phyloP scores from a whole-genome alignment of 2,329 filamentous ascomycete species.

The Fusarium pseudonygamai region DNA sequence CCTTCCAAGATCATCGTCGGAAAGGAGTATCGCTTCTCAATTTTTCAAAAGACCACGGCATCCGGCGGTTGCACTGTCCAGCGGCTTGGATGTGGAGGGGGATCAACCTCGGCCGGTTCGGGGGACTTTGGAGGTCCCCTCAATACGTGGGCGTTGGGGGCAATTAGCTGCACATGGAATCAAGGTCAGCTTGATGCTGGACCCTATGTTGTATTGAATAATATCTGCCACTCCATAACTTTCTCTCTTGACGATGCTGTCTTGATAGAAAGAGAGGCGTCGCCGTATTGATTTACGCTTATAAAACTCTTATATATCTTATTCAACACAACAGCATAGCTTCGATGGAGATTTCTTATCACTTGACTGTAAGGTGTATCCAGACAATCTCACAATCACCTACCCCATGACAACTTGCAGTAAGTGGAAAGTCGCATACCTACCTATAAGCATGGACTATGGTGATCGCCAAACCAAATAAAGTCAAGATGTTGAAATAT shows the following conservation, averaged over 20 bases:
- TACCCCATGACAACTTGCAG: neutral
- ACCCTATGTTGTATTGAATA: neutral
- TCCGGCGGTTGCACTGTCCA: fast-evolving
- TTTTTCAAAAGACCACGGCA: neutral
- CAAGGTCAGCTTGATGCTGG: neutral
- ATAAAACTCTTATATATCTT: neutral
- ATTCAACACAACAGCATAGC: fast-evolving
- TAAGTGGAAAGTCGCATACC: fast-evolving
- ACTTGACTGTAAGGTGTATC: neutral
- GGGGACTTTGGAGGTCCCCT: neutral
- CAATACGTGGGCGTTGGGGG: neutral
- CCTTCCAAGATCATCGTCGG: neutral
- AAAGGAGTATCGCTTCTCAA: neutral
- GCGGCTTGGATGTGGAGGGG: neutral
- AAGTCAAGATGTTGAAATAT: neutral
- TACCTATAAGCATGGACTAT: too few species aligned
- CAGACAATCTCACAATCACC: neutral
- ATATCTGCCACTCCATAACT: neutral
- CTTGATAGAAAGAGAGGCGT: neutral
- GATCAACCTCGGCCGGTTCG: fast-evolving
- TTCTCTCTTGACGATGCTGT: neutral
- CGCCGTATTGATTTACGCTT: neutral
- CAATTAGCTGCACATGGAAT: neutral
- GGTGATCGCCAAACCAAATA: neutral
- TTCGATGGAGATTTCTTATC: fast-evolving